Evolutionary conservation across 2,329 filamentous ascomycete species (phyloP).

Genomic region (Immersiporthe knoxdaviesiana): DNA sequence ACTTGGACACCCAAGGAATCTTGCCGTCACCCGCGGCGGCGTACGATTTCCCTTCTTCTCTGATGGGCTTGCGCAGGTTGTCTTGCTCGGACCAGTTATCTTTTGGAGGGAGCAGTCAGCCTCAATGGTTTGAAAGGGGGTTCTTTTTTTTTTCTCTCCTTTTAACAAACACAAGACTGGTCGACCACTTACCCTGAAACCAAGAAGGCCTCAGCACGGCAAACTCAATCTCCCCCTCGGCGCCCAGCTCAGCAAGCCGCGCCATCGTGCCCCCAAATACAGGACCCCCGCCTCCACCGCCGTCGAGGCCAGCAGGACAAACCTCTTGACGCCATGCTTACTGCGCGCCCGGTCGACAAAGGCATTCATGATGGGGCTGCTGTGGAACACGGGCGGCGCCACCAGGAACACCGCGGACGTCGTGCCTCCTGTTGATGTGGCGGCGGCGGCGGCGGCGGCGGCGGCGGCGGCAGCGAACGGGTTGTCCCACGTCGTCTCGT

Average conservation of each 20-base stretch:
- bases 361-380: constrained; percentile 39
- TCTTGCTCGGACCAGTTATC: constrained; percentile 48
- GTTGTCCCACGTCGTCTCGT: constrained; percentile 44
- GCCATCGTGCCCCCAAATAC: constrained; percentile 43
- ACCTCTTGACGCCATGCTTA: constrained; percentile 42
- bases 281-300: constrained; percentile 41
- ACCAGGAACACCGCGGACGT: constrained; percentile 51
- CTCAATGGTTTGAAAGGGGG: background rate
- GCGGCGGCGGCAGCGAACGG: constrained; percentile 36
- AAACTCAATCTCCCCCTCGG: constrained; percentile 44
- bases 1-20: constrained; percentile 50
- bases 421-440: too few relatives aligned
- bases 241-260: constrained; percentile 44
- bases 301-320: constrained; percentile 49
- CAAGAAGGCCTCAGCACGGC: constrained; percentile 50
- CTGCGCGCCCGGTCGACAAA: constrained; percentile 48
- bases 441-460: too few relatives aligned
- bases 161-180: background rate
- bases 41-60: constrained; percentile 45
- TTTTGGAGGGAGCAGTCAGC: constrained; percentile 30
- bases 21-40: constrained; percentile 48
- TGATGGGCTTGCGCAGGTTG: constrained; percentile 38
- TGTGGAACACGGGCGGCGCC: constrained; percentile 40
- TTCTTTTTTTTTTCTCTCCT: background rate
- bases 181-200: constrained; percentile 40